Base-by-base conservation (phyloP, 2,329 filamentous ascomycete genomes). In the Dactylellina cionopaga region DNA sequence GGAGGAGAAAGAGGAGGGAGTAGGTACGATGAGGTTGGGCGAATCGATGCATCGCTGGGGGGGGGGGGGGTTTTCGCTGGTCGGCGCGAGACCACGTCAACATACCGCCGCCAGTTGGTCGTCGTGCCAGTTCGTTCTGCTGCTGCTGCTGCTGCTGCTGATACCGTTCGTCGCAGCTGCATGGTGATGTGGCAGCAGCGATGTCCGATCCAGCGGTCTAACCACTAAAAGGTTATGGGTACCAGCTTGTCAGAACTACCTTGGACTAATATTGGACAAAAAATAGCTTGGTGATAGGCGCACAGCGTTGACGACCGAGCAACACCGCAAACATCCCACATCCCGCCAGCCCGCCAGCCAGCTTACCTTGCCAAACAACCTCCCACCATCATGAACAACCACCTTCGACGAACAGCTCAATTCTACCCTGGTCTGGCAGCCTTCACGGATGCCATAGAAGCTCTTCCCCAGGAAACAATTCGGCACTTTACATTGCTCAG, bases 401-500 rank as follows among this genome's bases (percentile, higher is more conserved):
- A 71, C 35, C 27, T 41, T 58, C 56, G 66, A 51, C 59, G 56
- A 41, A 22, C 56, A 11, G 33, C 27, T 13, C 68, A 76, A 51
- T 88, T 90, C 80, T 89, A 87, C 76, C 88, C 88, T 69, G 88
- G 87, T 22, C 85, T 90, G 74, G 86, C 86, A 39, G 88, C 88
- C 79, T 98, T 99, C 80, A 91, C 94, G 74, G 93, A 98, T 80
- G 89, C 92, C 74, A 92, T 98, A 79, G 89, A 92, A 55, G 93
- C 94, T 37, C 87, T 99, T 24, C 95, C 95, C 3, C 93, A 93
- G 80, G 95, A 99, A 82, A 91, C 97, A 54, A 92, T 96, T 77
- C 89, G 92, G 79, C 94, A 99, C 81, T 96, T 96, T 77, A 97
- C 94, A 31, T 86, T 98, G 64, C 85, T 99, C 76, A 97, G 97